These are phyloP conservation scores for Prinsepia uniflora DNA, from an alignment of 306 rosid species.

Conservation along the genomic window DNA sequence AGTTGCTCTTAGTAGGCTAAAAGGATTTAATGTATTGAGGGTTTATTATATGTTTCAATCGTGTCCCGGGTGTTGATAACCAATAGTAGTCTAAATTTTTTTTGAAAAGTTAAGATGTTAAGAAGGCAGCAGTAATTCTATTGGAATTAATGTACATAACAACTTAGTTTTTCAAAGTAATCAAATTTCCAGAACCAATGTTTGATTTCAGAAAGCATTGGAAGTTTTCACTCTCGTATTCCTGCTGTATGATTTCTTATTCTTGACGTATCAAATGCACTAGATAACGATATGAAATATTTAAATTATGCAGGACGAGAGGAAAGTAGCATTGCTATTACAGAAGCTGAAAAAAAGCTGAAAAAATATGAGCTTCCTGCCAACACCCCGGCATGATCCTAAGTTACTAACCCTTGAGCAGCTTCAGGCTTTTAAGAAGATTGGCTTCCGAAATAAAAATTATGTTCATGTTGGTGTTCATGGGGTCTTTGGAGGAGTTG, in stretches of 20 bases:
- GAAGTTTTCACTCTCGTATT: neutral
- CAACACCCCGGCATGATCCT: constrained; percentile 84
- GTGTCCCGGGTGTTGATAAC: neutral
- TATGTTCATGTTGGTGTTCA: constrained; percentile 97
- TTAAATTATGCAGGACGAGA: constrained; percentile 73
- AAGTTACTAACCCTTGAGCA: constrained; percentile 84
- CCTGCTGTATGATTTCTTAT: constrained; percentile 5
- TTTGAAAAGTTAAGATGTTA: neutral
- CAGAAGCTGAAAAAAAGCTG: constrained; percentile 93
- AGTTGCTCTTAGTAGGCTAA: neutral
- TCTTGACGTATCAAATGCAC: constrained; percentile 6
- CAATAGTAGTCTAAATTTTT: neutral
- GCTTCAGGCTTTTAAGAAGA: constrained; percentile 81
- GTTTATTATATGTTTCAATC: neutral
- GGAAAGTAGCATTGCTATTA: constrained; percentile 82
- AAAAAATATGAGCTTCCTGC: constrained; percentile 94
- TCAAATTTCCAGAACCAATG: neutral
- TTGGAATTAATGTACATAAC: neutral
- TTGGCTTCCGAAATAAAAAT: constrained; percentile 90
- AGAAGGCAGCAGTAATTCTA: neutral
- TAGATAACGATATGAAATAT: constrained; percentile 20
- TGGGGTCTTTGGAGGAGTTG: constrained; percentile 99
- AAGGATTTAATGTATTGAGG: neutral
- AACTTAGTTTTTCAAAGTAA: neutral
- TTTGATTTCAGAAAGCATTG: neutral